Evolutionary conservation across 164 flowering plant genomes (phyloP).

Genomic region (Saururus chinensis): DNA sequence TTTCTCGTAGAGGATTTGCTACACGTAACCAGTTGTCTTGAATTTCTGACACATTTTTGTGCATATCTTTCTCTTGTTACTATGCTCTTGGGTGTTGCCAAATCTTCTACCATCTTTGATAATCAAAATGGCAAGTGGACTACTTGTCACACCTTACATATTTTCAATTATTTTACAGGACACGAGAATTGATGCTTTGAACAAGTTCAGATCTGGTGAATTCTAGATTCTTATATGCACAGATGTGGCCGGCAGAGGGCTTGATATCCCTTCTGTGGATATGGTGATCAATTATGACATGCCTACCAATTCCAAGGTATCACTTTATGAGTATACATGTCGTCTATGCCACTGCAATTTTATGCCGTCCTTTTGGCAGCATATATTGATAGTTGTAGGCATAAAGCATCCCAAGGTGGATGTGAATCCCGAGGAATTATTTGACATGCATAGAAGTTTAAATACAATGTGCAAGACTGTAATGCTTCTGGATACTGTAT

Average conservation of each 20-base stretch:
- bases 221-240: conserved; percentile 83
- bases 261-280: conserved; percentile 93
- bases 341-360: background rate
- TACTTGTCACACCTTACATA: background rate
- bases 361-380: background rate
- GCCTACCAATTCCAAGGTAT: conserved; percentile 79
- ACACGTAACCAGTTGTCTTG: background rate
- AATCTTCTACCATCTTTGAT: background rate
- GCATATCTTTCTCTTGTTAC: background rate
- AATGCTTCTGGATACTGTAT: background rate
- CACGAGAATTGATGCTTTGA: conserved; percentile 78
- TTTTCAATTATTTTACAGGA: conserved; percentile 29
- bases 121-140: background rate
- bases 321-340: background rate
- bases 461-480: background rate
- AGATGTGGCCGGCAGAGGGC: conserved; percentile 95
- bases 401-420: background rate
- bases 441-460: background rate
- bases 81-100: background rate
- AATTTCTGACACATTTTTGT: background rate
- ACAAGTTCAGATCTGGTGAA: conserved; percentile 87
- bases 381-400: background rate
- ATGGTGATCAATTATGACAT: conserved; percentile 90
- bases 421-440: background rate
- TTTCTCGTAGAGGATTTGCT: background rate